Percentiles rank a stretch among this genome's conserved stretches.
These are phyloP conservation scores for Microdochium bolleyi DNA, from an alignment of 2,329 filamentous ascomycete species.

Conservation along the genomic window DNA sequence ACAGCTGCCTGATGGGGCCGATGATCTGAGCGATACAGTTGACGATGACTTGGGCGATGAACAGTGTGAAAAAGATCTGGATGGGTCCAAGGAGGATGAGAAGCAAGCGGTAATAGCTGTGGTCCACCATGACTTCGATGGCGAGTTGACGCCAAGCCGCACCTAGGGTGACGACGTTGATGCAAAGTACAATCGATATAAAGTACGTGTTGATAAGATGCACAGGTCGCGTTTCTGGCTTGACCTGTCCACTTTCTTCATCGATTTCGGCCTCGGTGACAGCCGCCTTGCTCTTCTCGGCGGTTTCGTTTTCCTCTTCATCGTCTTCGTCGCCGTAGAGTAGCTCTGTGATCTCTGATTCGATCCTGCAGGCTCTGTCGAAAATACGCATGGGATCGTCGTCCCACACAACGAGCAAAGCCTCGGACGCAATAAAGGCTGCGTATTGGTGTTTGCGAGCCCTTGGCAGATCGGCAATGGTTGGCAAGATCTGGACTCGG, in stretches of 20 bases:
- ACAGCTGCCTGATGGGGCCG: conserved; percentile 66
- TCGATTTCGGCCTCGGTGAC: conserved; percentile 52
- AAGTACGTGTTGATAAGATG: conserved; percentile 64
- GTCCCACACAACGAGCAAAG: conserved; percentile 73
- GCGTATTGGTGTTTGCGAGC: conserved; percentile 75
- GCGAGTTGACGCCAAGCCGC: conserved; percentile 63
- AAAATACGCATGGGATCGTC: conserved; percentile 68
- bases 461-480: conserved; percentile 59
- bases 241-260: conserved; percentile 61
- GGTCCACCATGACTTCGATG: conserved; percentile 59
- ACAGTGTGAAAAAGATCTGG: conserved; percentile 74
- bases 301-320: conserved; percentile 39
- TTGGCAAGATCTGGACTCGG: conserved; percentile 68
- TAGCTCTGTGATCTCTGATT: conserved; percentile 69
- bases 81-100: conserved; percentile 60
- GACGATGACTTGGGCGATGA: conserved; percentile 73
- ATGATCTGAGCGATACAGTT: conserved; percentile 69
- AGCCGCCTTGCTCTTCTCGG: conserved; percentile 32
- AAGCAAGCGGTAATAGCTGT: conserved; percentile 52
- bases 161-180: conserved; percentile 60
- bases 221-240: conserved; percentile 56
- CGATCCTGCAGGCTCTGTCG: conserved; percentile 61
- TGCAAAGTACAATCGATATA: conserved; percentile 56
- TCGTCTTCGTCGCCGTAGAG: conserved; percentile 58
- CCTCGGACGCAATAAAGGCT: conserved; percentile 66